Base-by-base conservation (phyloP, 371 early-diverging fungal species). In the Mucor racemosus region DNA sequence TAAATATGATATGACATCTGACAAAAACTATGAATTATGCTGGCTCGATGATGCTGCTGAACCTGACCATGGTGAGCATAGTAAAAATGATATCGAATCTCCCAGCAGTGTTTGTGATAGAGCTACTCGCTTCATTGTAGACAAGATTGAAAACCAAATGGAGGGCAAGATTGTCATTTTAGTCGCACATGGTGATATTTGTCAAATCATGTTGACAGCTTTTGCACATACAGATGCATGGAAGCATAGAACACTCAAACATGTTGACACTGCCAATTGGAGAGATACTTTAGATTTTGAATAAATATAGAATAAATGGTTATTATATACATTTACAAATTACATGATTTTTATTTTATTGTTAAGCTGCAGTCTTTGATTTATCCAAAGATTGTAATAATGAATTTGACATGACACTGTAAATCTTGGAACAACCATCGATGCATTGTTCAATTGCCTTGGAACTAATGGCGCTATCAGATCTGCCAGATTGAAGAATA, bases 371-470 rank as follows among this genome's bases (percentile, higher is more conserved):
- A 21, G 56, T 56, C 7, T 33, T 56, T 56, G 56, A 36, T 56
- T 19, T 38, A 39, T 54, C 54, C 55, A 81, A 61, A 5, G 84
- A 83, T 64, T 77, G 72, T 41, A 80, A 68, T 54, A 83, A 71
- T n/a, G 81, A 76, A 36, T 77, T 72, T 8, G 81, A 77, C 86
- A 94, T 91, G 40, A 95, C 91, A 36, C 87, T 86, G 67, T 92
- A 90, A 40, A 95, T 88, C 72, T 95, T 92, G 21, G 92, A 86
- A 70, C 92, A 90, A 3, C 91, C 88, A 75, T 94, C 94, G 14
- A 92, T 84, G 62, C 95, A 93, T n/a, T 90, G 80, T 67, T 92
- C 91, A 41, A 94, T 77, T 7, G 92, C 95, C 88, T 86, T 81
- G 9, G 84, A 79, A 14, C 81, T 82, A 8, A 73, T 68, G 13